Evolutionary conservation across 2,329 filamentous ascomycete species (phyloP), one percentile per base, ranked within the genome.

Genomic region (Thelonectria blattea): DNA sequence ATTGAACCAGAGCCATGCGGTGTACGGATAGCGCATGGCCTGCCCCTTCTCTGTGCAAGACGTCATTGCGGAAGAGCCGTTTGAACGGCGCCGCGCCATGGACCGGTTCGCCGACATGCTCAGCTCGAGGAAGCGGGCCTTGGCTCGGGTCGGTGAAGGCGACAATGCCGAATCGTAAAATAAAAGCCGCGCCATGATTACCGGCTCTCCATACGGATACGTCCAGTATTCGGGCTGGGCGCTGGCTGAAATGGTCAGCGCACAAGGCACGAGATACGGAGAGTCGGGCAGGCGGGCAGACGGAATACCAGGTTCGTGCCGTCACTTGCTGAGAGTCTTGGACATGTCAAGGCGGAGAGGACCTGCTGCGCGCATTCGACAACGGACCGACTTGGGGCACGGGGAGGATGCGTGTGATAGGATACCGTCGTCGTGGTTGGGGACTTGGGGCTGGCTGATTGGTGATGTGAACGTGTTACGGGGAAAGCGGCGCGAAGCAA

Each of bases 301-400:
- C 48, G 49, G 56, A 48, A 32, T 14, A 58, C 32, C 37, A 49
- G 34, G 43, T 49, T 48, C 48, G 56, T 18, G 32, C 41, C 41
- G 24, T 30, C 27, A 30, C 8, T 32, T 48, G 32, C 7, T 43
- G 42, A 58, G 24, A 46, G 20, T 50, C 39, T 41, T 22, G 22
- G 39, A 45, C 18, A 47, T 43, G 58, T 18, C 15, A 37, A 51
- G 54, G 46, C n/a, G 22, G 24, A 47, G 15, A 47, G 45, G 22
- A 17, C 30, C 20, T 43, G 50, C 34, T 48, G 32, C 48, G 24
- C 60, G 39, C 52, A 55, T 49, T 52, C 15, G 18, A 65, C 52
- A 71, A 72, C 71, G 71, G 71, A 63, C 71, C 71, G 71, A 73
- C 66, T 73, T 58, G 62, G 52, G 34, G 41, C 60, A 52, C 58